Evolutionary conservation across 805 yeast genomes (phyloP).

Genomic region (Suhomyces pyralidae): DNA sequence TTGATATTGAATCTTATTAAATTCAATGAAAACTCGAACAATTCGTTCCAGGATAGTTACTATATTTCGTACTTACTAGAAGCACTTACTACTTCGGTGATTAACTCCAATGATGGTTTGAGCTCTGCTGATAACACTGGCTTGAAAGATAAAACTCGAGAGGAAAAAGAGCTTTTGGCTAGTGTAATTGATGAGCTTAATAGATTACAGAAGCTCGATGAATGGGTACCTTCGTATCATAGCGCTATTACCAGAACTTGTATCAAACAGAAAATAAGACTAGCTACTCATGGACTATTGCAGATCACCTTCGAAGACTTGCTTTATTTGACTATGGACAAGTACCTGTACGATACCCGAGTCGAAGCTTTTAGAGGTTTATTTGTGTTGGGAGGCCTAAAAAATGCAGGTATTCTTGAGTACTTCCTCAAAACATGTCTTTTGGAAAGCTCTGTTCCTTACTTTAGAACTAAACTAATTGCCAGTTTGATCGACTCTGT

Average conservation of each 20-base stretch:
- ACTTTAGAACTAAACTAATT: conserved; percentile 50
- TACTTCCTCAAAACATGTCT: conserved; percentile 59
- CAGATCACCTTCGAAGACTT: conserved; percentile 53
- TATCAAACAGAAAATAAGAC: conserved; percentile 53
- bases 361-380: conserved; percentile 69
- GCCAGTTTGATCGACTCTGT: conserved; percentile 49
- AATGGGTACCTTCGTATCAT: conserved; percentile 78
- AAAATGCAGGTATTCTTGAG: conserved; percentile 55
- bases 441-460: conserved; percentile 50
- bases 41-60: conserved; percentile 68
- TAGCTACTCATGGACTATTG: conserved; percentile 56
- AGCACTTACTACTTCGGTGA: conserved; percentile 42
- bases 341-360: conserved; percentile 51
- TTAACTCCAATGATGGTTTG: conserved; percentile 14
- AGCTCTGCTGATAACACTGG: background rate
- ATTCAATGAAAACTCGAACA: conserved; percentile 82
- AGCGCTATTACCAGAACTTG: conserved; percentile 53
- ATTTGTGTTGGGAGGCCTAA: conserved; percentile 72
- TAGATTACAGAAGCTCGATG: conserved; percentile 75
- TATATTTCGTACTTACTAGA: conserved; percentile 60
- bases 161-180: conserved; percentile 17
- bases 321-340: conserved; percentile 48
- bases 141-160: conserved; percentile 4
- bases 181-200: conserved; percentile 61
- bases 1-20: conserved; percentile 69